Evolutionary conservation across 352 stramenopile species (phyloP).

Genomic region (Paralagenidium karlingii): DNA sequence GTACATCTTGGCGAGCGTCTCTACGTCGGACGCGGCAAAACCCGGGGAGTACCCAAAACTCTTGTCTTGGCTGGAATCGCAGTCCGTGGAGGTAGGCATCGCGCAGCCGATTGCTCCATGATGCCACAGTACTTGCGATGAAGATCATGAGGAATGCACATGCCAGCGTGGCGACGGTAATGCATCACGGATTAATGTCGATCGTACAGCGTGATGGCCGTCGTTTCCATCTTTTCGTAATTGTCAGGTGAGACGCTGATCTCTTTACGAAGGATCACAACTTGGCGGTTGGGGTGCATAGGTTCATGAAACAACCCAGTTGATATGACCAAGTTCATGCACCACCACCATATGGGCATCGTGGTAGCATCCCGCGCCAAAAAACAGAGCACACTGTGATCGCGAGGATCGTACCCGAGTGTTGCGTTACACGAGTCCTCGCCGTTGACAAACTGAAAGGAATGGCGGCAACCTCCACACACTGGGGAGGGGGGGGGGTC

Average conservation of each 20-base stretch:
- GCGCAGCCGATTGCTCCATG: background rate
- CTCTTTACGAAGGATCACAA: constrained; percentile 7
- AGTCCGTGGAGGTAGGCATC: background rate
- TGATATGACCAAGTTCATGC: constrained; percentile 6
- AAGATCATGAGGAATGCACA: constrained; percentile 6
- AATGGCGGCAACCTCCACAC: constrained; percentile 6
- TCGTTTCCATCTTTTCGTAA: constrained; percentile 1
- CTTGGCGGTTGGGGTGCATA: constrained; percentile 5
- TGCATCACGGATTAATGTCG: constrained; percentile 9
- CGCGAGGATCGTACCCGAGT: too few relatives aligned
- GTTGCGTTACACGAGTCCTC: constrained; percentile 4
- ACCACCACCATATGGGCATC: constrained; percentile 1
- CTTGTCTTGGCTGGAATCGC: background rate
- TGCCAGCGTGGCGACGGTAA: background rate
- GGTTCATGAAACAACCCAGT: constrained; percentile 9
- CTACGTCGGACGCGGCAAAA: background rate
- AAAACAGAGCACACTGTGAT: background rate
- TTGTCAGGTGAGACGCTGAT: constrained; percentile 5
- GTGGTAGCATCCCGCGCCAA: constrained; percentile 1
- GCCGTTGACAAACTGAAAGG: constrained; percentile 1
- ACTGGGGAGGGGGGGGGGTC: constrained; percentile 4
- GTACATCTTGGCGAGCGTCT: constrained; percentile 1
- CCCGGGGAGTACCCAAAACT: background rate
- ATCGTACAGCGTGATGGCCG: background rate
- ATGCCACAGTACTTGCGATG: constrained; percentile 1